phyloP scores from a whole-genome alignment of 257 asterid genomes.

The Solanum peruvianum region DNA sequence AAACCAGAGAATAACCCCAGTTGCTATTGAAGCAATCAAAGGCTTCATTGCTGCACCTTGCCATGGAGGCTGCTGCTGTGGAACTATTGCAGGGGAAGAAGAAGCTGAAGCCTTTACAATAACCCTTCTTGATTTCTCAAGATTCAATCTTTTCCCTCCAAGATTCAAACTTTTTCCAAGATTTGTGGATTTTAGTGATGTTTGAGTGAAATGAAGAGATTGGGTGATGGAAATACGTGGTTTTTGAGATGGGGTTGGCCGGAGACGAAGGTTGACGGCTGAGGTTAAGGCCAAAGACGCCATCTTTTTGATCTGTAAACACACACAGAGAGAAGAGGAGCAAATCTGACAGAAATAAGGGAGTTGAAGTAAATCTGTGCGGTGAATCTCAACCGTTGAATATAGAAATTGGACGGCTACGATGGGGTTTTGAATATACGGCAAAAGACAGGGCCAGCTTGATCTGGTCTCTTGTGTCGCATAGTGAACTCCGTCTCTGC shows the following conservation, averaged over 20 bases:
- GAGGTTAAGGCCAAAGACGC: slow-evolving; percentile 46
- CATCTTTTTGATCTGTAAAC: slow-evolving; percentile 16
- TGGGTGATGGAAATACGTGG: background rate
- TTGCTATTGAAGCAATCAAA: slow-evolving; percentile 56
- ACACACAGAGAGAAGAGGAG: background rate
- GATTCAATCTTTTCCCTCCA: background rate
- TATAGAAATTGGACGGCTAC: background rate
- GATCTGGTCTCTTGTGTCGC: background rate
- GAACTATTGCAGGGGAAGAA: background rate
- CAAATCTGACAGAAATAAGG: background rate
- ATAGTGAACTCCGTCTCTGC: slow-evolving; percentile 13
- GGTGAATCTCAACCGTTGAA: background rate
- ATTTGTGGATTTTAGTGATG: background rate
- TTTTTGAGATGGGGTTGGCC: slow-evolving; percentile 15
- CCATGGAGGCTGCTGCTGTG: slow-evolving; percentile 47
- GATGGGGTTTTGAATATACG: slow-evolving; percentile 14
- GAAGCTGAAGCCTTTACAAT: slow-evolving; percentile 9
- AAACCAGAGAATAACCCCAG: slow-evolving; percentile 70
- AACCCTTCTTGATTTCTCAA: background rate
- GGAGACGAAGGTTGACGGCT: slow-evolving; percentile 45
- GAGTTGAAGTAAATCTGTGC: background rate
- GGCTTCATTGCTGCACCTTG: slow-evolving; percentile 85
- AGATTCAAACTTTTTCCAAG: background rate
- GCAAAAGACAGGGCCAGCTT: slow-evolving; percentile 5
- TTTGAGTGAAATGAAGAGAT: background rate